Conservation (phyloP, 495 filamentous ascomycete species). For the Neurospora sp. region DNA sequence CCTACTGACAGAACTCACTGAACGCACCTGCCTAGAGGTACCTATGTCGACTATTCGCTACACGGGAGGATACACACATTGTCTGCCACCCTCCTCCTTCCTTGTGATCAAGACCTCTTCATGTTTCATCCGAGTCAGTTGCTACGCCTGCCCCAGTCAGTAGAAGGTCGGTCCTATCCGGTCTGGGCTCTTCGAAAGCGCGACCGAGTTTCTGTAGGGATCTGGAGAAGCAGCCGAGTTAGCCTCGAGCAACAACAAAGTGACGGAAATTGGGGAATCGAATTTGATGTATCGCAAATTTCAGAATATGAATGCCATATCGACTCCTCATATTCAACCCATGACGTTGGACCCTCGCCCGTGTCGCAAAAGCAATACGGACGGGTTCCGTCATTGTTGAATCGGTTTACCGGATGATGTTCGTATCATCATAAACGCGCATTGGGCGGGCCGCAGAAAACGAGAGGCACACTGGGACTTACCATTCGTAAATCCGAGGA, state of each 20-base stretch:
- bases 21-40: neutral
- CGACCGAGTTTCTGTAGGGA: neutral
- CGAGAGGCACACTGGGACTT: neutral
- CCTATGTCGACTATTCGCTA: neutral
- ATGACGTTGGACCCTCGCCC: constrained; percentile 7
- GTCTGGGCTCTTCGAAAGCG: neutral
- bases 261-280: neutral
- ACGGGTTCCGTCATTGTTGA: constrained; percentile 17
- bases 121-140: neutral
- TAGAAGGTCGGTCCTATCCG: neutral
- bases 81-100: neutral
- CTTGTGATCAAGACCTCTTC: neutral
- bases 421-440: constrained; percentile 16
- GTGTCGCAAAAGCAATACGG: neutral
- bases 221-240: neutral
- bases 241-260: neutral
- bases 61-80: neutral
- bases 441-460: neutral
- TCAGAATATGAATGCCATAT: neutral
- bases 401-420: constrained; percentile 28
- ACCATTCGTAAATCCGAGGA: neutral
- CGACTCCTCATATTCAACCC: constrained; percentile 22
- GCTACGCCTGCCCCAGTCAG: neutral
- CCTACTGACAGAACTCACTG: neutral
- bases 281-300: neutral